Percentiles rank a stretch among this genome's conserved stretches.
Conservation (phyloP, 1,284 basidiomycete genomes). For the Ustilago trichophora region DNA sequence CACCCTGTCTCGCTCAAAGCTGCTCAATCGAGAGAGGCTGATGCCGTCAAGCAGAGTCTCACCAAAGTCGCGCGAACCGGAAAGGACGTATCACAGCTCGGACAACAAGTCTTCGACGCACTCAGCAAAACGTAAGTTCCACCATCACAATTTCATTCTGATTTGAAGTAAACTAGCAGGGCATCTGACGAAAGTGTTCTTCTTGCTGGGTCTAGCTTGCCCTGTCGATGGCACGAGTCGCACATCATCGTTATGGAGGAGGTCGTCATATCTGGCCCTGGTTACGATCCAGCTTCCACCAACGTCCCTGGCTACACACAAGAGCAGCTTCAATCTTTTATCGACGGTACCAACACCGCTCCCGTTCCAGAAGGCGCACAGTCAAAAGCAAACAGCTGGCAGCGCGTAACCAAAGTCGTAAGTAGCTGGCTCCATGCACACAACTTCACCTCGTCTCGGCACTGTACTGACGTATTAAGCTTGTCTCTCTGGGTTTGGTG, state of each 20-base stretch:
- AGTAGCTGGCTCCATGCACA: no score
- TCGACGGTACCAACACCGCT: conserved; percentile 36
- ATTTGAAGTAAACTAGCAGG: neutral
- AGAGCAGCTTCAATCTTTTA: conserved; percentile 47
- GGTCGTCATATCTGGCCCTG: conserved; percentile 58
- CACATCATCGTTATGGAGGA: conserved; percentile 66
- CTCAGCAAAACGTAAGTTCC: conserved; percentile 63
- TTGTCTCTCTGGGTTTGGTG: no score
- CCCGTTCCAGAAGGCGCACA: conserved; percentile 42
- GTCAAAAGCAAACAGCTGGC: conserved; percentile 58
- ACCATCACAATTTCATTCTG: neutral
- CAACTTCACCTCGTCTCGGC: no score
- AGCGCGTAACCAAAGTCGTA: conserved; percentile 59
- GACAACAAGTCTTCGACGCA: conserved; percentile 60
- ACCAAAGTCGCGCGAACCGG: conserved; percentile 49
- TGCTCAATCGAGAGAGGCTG: conserved; percentile 48
- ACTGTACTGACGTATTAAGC: no score
- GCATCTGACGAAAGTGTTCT: neutral
- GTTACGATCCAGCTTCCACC: conserved; percentile 54
- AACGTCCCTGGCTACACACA: conserved; percentile 52
- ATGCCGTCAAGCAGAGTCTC: conserved; percentile 45
- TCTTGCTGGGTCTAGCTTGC: conserved; percentile 41
- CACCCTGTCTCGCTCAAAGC: conserved; percentile 43
- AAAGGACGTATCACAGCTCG: conserved; percentile 52
- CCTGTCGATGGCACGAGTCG: conserved; percentile 62